Evolutionary conservation across 2,329 filamentous ascomycete species (phyloP), one percentile per base, ranked within the genome.

Genomic region (Fusarium pseudoanthophilum): DNA sequence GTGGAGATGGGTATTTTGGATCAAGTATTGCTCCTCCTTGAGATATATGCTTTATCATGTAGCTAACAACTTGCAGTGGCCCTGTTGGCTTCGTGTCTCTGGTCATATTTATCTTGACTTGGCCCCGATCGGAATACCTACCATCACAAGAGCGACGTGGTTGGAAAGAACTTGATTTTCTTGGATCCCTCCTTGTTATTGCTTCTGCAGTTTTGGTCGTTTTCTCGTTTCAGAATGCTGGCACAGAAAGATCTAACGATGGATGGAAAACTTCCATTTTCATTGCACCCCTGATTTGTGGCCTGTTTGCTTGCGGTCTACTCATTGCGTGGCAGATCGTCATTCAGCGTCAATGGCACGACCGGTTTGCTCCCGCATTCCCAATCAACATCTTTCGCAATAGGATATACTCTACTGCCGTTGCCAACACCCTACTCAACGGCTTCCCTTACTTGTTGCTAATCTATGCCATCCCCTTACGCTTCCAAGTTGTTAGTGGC

Each of bases 1-100:
- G 15, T 89, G 87, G 87, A 79, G 85, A 67, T 89, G 87, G 85
- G 82, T 89, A 4, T 90, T 90, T 78, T 90, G 87, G 86, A 87
- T 90, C 75, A 90, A 90, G 87, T 88, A 74, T 30, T 26, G 7
- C 42, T 34, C 43, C n/a, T 28, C 6, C 20, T 24, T 42, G 20
- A 16, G 8, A 18, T 16, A 42, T 6, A 45, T n/a, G 14, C 11
- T 28, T 28, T 16, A 21, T 11, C 26, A 32, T 45, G 3, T 11
- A 37, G 37, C 64, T 71, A 42, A 77, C 46, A 32, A 9, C 28
- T 16, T 32, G 21, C 20, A 89, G 87, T 75, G 87, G 85, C 5
- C 88, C 88, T 2, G 80, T 89, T 18, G 87, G 87, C 2, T 75
- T 79, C 43, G 69, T 84, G 2, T 86, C 88, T 4, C 77, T 88